A percentile compares a stretch with the other conserved stretches of the same genome.
These are phyloP conservation scores for Xenoacremonium recifei DNA, from an alignment of 2,329 filamentous ascomycete genomes.

Conservation along the genomic window DNA sequence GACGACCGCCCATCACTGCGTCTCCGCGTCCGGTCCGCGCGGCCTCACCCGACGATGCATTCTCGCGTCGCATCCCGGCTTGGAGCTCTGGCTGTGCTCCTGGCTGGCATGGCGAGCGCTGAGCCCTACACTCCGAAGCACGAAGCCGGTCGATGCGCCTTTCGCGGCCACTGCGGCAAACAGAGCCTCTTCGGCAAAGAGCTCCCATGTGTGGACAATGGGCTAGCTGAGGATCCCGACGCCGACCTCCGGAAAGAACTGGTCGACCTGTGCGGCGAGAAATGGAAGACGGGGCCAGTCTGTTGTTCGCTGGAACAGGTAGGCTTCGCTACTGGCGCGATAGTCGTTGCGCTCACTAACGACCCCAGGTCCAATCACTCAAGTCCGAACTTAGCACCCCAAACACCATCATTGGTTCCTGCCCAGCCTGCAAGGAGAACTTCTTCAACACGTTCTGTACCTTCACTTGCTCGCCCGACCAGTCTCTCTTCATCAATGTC, in stretches of 20 bases:
- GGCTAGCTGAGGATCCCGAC: conserved; percentile 70
- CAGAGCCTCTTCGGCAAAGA: conserved; percentile 87
- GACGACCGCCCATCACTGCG: conserved; percentile 9
- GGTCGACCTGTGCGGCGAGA: conserved; percentile 78
- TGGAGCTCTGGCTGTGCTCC: conserved; percentile 30
- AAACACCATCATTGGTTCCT: conserved; percentile 85
- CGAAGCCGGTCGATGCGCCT: conserved; percentile 84
- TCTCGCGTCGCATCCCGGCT: conserved; percentile 28
- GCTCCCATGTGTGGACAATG: conserved; percentile 92
- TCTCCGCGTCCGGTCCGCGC: conserved; percentile 15
- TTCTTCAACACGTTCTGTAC: conserved; percentile 99
- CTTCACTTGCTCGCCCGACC: conserved; percentile 96
- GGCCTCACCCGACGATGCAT: conserved; percentile 30
- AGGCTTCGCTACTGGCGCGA: conserved; percentile 13
- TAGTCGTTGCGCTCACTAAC: conserved; percentile 2
- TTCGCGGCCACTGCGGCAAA: conserved; percentile 88
- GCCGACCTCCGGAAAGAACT: conserved; percentile 72
- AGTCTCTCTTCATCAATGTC: conserved; percentile 92
- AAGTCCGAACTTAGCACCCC: conserved; percentile 83
- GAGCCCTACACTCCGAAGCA: conserved; percentile 59
- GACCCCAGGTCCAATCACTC: conserved; percentile 68
- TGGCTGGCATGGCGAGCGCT: conserved; percentile 24
- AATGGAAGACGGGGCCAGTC: conserved; percentile 81
- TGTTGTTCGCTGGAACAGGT: conserved; percentile 85
- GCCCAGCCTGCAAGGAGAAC: conserved; percentile 95